These are phyloP conservation scores for Fraxinus paxiana DNA, from an alignment of 305 asterid genomes.

Conservation along the genomic window DNA sequence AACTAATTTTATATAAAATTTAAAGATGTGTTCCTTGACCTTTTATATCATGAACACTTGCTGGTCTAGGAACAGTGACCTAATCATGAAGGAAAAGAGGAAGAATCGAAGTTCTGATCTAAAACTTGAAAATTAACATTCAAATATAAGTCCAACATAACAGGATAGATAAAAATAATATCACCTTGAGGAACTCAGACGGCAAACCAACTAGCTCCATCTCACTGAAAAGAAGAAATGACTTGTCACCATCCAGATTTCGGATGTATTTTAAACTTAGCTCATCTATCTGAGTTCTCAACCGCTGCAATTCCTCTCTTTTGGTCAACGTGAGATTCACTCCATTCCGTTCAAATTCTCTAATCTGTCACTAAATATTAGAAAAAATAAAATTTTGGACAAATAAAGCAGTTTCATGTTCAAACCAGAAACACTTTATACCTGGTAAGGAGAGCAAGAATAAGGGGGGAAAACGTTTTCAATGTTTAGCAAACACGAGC, in stretches of 20 bases:
- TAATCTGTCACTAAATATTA: conserved; percentile 88
- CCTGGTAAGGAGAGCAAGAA: neutral
- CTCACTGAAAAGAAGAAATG: conserved; percentile 64
- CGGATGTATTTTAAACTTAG: conserved; percentile 72
- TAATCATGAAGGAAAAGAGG: conserved; percentile 18
- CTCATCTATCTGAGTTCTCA: conserved; percentile 71
- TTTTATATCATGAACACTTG: neutral
- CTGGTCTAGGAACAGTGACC: conserved; percentile 6
- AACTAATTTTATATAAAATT: neutral
- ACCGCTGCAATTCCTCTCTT: conserved; percentile 77
- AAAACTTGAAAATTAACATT: neutral
- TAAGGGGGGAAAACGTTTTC: conserved; percentile 5
- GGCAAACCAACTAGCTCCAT: conserved; percentile 81
- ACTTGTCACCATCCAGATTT: conserved; percentile 63
- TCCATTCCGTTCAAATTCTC: conserved; percentile 91
- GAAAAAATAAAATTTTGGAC: conserved; percentile 44
- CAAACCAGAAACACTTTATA: conserved; percentile 10
- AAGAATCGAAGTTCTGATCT: neutral
- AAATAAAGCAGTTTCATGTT: conserved; percentile 20
- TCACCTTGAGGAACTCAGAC: conserved; percentile 69
- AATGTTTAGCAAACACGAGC: conserved; percentile 1
- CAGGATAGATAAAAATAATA: conserved; percentile 8
- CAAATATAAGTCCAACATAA: conserved; percentile 1
- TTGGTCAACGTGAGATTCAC: conserved; percentile 73
- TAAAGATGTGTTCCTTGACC: neutral